Evolutionary conservation across 2,329 filamentous ascomycete species (phyloP), one percentile per base, ranked within the genome.

Genomic region (Colletotrichum tamarilloi): DNA sequence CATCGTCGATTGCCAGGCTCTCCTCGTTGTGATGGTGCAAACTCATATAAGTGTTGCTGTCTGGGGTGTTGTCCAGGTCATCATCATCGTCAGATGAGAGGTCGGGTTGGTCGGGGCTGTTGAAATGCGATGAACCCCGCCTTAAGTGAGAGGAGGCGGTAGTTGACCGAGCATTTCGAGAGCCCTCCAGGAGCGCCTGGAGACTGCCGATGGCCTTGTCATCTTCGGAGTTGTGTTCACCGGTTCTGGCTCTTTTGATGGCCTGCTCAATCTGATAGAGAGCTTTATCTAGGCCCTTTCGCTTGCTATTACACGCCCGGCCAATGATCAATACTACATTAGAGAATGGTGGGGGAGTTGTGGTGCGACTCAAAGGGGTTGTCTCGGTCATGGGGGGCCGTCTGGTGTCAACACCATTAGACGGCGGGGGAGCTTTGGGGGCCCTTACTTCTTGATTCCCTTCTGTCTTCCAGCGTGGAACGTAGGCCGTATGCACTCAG

Each of bases 381-480:
- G 32, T 65, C 52, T 46, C 32, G 24, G 32, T 26, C 32, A 46
- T 11, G 46, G 46, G 42, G 42, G 42, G 42, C 16, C 38, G 19
- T 49, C 8, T 49, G 42, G 46, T 24, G 26, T 49, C 46, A 55
- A n/a, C 12, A 35, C 59, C 59, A 22, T 30, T 46, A 59, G n/a
- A 32, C 1, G 35, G 30, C n/a, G 16, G 49, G 59, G 46, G 19
- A 5, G 42, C 9, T 46, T 46, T 46, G 32, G 49, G n/a, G 62
- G 62, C 53, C 76, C 85, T 82, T 82, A 92, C 92, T 94, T 94
- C 81, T 94, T 94, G 73, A 94, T 92, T 26, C 92, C 93, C 79
- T 94, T 94, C 78, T 93, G 92, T 62, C 93, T 86, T 8, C 92
- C 92, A 4, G 93, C 88, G 74, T 94, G 92, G 78, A 94, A 93